phyloP scores from a whole-genome alignment of 148 eudicot genomes.

The Heliosperma pusillum region DNA sequence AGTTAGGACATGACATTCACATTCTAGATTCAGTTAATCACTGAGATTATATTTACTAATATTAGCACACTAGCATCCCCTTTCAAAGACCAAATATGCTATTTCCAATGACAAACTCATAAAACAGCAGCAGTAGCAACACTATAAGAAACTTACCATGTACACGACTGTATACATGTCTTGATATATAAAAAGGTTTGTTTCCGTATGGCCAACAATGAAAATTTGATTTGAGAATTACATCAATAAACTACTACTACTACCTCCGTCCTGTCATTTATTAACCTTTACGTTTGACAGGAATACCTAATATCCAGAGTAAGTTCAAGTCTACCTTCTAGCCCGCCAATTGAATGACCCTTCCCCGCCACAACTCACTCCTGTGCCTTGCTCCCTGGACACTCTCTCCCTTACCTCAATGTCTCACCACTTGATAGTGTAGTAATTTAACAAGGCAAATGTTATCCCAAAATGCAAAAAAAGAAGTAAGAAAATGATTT shows the following conservation, averaged over 20 bases:
- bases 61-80: slow-evolving; percentile 2
- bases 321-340: background rate
- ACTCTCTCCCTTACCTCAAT: background rate
- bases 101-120: background rate
- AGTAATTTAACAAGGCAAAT: background rate
- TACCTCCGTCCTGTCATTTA: background rate
- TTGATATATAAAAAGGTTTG: background rate
- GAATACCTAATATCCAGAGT: background rate
- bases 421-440: background rate
- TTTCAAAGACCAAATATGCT: background rate
- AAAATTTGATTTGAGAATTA: no score
- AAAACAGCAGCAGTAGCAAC: background rate
- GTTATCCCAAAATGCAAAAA: background rate
- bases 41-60: background rate
- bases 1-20: background rate
- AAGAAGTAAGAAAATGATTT: background rate
- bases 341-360: no score
- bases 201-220: background rate
- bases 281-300: background rate
- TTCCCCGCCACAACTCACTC: background rate
- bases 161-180: background rate
- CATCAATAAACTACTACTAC: background rate
- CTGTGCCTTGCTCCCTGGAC: background rate
- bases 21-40: background rate
- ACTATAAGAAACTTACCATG: background rate